Base-by-base conservation (phyloP, 2,329 filamentous ascomycete genomes). In the Tolypocladium album region DNA sequence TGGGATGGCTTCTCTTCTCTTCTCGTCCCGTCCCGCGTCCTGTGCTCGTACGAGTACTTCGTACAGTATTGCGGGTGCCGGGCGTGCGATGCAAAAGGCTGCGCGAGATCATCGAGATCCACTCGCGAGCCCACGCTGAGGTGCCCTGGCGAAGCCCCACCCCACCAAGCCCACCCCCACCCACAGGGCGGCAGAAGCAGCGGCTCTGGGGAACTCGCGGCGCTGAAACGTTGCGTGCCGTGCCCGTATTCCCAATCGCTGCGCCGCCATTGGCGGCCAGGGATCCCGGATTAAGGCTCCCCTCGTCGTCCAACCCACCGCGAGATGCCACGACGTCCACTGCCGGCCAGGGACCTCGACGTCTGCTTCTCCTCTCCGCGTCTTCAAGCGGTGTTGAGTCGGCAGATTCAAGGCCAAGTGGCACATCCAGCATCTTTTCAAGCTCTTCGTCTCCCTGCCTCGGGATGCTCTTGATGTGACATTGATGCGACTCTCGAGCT, bases 221-320 rank as follows among this genome's bases (percentile, higher is more conserved):
- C 64, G 58, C 65, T 70, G 69, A 59, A 70, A 70, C 69, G 68
- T 70, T 67, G 63, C 68, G 63, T 60, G 39, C 27, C 68, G 63
- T 60, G 39, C 27, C 42, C 17, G 43, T 12, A 63, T 69, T 58
- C 58, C 42, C 58, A 63, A 62, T 64, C 38, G 6, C 42, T 13
- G 27, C 50, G 34, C 24, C 42, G 22, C 60, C 43, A 64, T 64
- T 64, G 62, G 61, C 47, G 47, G n/a, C 22, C 40, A 20, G 56
- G n/a, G 15, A 15, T 60, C 58, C 52, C 53, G 38, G 17, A 47
- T 52, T 57, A 20, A 38, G 11, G 50, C 13, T 15, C 13, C 3
- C 45, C 15, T 60, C 50, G 60, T 52, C 52, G 40, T 3, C 36
- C 36, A 38, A 9, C 11, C 34, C 34, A 6, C 34, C 34, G 27